Percentiles rank a stretch among this genome's conserved stretches.
Conservation (phyloP, 2,329 filamentous ascomycete species). For the Hymenoscyphus linearis region DNA sequence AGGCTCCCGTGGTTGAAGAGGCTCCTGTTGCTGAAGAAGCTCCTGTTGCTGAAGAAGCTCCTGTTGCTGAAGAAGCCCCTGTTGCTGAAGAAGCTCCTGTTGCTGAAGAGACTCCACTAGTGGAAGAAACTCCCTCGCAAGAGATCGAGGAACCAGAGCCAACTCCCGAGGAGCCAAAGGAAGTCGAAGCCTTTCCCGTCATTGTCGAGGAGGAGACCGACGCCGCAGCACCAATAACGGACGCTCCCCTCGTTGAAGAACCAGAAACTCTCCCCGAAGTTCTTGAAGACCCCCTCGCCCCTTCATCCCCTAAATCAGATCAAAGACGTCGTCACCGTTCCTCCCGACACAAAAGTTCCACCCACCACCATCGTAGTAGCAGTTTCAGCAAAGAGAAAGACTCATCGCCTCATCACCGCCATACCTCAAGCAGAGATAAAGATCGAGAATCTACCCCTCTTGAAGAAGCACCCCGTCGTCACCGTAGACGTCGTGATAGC, state of each 20-base stretch:
- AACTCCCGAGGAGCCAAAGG: neutral
- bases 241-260: slow-evolving; percentile 23
- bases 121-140: neutral
- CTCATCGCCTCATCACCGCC: neutral
- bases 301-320: neutral
- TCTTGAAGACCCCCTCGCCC: slow-evolving; percentile 12
- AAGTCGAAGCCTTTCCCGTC: neutral
- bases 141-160: neutral
- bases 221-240: slow-evolving; percentile 11
- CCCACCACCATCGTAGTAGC: neutral
- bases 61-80: too few species aligned
- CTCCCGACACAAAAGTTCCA: neutral
- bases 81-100: too few species aligned
- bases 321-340: neutral
- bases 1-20: too few species aligned
- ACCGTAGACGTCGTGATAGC: slow-evolving; percentile 24
- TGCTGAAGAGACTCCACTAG: neutral
- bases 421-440: slow-evolving; percentile 18
- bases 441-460: slow-evolving; percentile 7
- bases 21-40: too few species aligned
- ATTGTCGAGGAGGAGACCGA: slow-evolving; percentile 3
- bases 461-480: slow-evolving; percentile 9
- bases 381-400: slow-evolving; percentile 16
- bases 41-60: too few species aligned
- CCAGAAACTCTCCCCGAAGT: slow-evolving; percentile 20